A percentile compares a stretch with the other conserved stretches of the same genome.
Conservation (phyloP, 192 early-diverging fungal genomes). For the Coemansia sp. region DNA sequence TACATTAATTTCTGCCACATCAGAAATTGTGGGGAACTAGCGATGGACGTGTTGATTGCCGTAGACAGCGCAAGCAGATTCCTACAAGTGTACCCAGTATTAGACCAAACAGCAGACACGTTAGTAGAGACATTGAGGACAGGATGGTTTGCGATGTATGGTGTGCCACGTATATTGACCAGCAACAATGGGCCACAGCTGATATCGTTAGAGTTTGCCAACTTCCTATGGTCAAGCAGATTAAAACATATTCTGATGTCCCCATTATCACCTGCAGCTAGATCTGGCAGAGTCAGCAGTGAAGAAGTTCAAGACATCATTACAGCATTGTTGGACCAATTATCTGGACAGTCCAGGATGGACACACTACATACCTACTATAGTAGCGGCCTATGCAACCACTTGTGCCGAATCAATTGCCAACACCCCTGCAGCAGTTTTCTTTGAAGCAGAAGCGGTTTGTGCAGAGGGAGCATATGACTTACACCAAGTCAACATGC, state of each 20-base stretch:
- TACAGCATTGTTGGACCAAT: conserved; percentile 4
- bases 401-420: no score
- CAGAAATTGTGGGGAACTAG: conserved; percentile 5
- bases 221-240: not conserved
- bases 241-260: conserved; percentile 3
- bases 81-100: conserved; percentile 11
- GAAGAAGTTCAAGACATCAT: conserved; percentile 20
- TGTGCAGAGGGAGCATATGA: no score
- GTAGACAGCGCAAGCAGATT: conserved; percentile 2
- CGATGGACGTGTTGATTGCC: not conserved
- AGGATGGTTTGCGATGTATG: conserved; percentile 13
- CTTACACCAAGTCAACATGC: no score
- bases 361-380: conserved; percentile 1
- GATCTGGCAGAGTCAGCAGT: conserved; percentile 24
- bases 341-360: not conserved
- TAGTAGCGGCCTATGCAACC: no score
- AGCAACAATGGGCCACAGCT: conserved; percentile 29
- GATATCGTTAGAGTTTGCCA: not conserved
- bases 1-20: conserved; percentile 24
- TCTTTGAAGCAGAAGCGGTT: no score
- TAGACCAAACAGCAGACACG: not conserved
- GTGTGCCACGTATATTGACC: conserved; percentile 1
- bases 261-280: no score
- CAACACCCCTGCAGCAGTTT: no score
- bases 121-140: not conserved